Conservation (phyloP, 768 basidiomycete genomes). For the Lentinula raphanica region DNA sequence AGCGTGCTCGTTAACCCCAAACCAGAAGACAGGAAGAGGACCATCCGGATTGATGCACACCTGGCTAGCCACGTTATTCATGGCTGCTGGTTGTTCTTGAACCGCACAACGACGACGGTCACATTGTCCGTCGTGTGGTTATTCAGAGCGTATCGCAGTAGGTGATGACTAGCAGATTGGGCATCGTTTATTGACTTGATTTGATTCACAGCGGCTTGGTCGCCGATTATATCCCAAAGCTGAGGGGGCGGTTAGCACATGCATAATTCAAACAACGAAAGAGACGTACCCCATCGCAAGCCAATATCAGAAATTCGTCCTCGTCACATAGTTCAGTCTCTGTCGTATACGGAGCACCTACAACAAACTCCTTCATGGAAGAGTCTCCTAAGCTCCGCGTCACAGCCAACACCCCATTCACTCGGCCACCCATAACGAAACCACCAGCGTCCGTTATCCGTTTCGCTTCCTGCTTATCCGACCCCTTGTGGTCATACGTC, state of each 20-base stretch:
- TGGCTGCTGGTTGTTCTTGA: slow-evolving; percentile 43
- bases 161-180: slow-evolving; percentile 69
- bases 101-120: slow-evolving; percentile 83
- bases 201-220: slow-evolving; percentile 87
- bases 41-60: slow-evolving; percentile 15
- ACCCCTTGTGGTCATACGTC: slow-evolving; percentile 98
- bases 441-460: slow-evolving; percentile 97
- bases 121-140: slow-evolving; percentile 95
- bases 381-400: slow-evolving; percentile 95
- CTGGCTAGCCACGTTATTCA: background rate
- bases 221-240: slow-evolving; percentile 95
- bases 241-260: slow-evolving; percentile 27
- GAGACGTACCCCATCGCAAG: slow-evolving; percentile 89
- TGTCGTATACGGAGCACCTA: slow-evolving; percentile 97
- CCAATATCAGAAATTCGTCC: slow-evolving; percentile 92
- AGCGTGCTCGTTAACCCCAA: background rate
- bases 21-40: background rate
- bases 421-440: slow-evolving; percentile 97
- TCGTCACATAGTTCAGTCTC: slow-evolving; percentile 87
- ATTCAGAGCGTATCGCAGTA: slow-evolving; percentile 79
- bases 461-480: slow-evolving; percentile 95
- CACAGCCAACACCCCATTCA: slow-evolving; percentile 95
- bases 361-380: slow-evolving; percentile 99
- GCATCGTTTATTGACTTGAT: slow-evolving; percentile 70
- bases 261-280: background rate